A percentile compares a stretch with the other conserved stretches of the same genome.
Conservation (phyloP, 169 alveolate genomes). For the Amoebophrya sp. region DNA sequence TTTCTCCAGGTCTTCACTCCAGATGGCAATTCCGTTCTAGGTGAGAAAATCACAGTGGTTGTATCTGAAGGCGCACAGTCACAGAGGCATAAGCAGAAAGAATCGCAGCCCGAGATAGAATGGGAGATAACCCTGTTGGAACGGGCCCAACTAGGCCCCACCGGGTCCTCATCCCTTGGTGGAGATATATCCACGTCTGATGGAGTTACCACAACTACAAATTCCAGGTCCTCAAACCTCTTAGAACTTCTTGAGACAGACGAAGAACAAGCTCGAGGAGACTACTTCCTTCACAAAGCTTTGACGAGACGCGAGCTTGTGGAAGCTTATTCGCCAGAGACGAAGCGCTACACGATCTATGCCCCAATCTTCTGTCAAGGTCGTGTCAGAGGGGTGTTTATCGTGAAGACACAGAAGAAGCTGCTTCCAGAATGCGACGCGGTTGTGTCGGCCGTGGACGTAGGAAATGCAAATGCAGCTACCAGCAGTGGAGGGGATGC, state of each 20-base stretch:
- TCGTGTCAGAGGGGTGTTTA: neutral
- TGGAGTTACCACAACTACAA: too few relatives aligned
- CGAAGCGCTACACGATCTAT: neutral
- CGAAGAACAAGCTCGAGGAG: neutral
- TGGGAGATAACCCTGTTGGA: neutral
- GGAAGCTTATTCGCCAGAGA: neutral
- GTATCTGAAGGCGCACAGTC: neutral
- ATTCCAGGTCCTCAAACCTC: neutral
- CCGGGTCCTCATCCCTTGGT: neutral
- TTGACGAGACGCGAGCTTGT: neutral
- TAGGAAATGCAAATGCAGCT: neutral
- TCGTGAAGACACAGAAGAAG: neutral
- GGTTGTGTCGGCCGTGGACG: neutral
- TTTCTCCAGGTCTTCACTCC: neutral
- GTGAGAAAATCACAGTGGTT: neutral
- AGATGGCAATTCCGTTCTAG: neutral
- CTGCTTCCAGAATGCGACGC: neutral
- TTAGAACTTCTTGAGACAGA: neutral
- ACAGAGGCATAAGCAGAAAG: neutral
- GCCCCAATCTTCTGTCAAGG: neutral
- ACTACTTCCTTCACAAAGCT: neutral
- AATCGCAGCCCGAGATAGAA: neutral
- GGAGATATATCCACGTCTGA: too few relatives aligned
- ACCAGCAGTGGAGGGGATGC: neutral
- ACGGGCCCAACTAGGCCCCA: neutral